Conservation (phyloP, 306 rosid genomes). For the Betula pendula region DNA sequence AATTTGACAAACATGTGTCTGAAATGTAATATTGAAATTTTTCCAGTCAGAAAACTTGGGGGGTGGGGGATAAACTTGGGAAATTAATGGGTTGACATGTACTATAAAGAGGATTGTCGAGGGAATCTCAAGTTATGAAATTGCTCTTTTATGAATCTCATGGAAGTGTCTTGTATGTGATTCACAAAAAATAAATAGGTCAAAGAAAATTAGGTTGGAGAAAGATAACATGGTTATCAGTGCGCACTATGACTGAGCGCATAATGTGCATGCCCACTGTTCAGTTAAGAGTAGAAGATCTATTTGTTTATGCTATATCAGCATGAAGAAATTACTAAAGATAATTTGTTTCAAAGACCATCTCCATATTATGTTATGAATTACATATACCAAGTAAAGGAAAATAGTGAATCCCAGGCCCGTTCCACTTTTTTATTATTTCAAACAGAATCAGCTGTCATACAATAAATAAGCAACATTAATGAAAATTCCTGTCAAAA, state of each 20-base stretch:
- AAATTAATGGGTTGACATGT: background rate
- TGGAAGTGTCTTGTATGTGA: background rate
- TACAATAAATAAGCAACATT: background rate
- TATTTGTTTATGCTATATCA: background rate
- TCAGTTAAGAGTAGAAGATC: background rate
- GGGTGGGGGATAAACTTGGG: background rate
- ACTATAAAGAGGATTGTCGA: background rate
- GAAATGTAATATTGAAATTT: background rate
- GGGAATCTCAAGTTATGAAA: background rate
- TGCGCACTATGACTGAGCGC: background rate
- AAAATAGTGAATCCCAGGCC: background rate
- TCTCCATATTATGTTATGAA: too few species aligned
- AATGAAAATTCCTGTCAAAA: background rate
- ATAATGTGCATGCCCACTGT: background rate
- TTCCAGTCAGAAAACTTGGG: background rate
- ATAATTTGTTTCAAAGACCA: too few species aligned
- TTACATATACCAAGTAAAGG: background rate
- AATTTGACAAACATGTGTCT: constrained; percentile 25
- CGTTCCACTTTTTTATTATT: background rate
- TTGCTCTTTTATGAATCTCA: background rate
- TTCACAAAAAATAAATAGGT: too few species aligned
- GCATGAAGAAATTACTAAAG: background rate
- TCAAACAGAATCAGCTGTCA: background rate
- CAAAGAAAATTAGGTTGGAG: background rate
- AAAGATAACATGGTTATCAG: background rate